Conservation (phyloP, 2,329 filamentous ascomycete genomes). For the Venturia aucupariae region DNA sequence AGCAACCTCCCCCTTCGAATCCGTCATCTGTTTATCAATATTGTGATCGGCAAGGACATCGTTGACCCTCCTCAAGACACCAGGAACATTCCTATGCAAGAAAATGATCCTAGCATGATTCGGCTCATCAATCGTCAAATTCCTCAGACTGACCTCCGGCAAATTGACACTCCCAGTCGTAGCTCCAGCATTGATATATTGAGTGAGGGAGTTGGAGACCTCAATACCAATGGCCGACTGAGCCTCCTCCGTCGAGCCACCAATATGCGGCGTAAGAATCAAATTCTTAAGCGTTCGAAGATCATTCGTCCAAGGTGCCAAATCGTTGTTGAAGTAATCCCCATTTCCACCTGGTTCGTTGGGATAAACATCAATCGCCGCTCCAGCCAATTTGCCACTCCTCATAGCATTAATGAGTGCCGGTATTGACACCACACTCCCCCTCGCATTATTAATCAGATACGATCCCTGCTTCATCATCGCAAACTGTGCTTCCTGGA, state of each 20-base stretch:
- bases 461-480: constrained; percentile 92
- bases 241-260: constrained; percentile 94
- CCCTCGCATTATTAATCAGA: constrained; percentile 90
- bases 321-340: constrained; percentile 71
- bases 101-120: constrained; percentile 90
- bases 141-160: constrained; percentile 86
- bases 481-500: constrained; percentile 66
- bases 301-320: constrained; percentile 81
- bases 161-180: constrained; percentile 92
- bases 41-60: constrained; percentile 92
- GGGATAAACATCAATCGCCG: constrained; percentile 93
- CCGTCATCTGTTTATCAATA: constrained; percentile 97
- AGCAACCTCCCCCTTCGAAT: constrained; percentile 86
- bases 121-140: constrained; percentile 80
- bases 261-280: constrained; percentile 93
- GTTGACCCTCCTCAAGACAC: constrained; percentile 85
- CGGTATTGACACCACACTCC: constrained; percentile 87
- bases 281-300: constrained; percentile 80
- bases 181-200: constrained; percentile 91
- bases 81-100: constrained; percentile 93
- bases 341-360: constrained; percentile 90
- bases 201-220: constrained; percentile 76
- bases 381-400: constrained; percentile 78
- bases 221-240: constrained; percentile 93
- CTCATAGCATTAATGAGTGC: constrained; percentile 83